These are phyloP conservation scores for Ogataea angusta DNA, from an alignment of 805 yeast genomes.

Conservation along the genomic window DNA sequence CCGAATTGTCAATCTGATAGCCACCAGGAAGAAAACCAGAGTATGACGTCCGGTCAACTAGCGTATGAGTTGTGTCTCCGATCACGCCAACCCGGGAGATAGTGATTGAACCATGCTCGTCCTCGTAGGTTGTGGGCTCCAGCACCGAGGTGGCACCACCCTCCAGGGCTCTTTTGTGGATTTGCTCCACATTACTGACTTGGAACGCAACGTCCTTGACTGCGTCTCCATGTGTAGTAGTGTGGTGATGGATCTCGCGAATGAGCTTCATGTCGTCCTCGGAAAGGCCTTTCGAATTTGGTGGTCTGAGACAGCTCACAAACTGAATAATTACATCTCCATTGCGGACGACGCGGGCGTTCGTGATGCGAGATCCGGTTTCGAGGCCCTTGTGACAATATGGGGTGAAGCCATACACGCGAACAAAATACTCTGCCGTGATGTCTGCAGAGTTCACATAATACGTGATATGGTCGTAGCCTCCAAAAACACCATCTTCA, in stretches of 20 bases:
- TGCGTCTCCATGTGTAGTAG: slow-evolving; percentile 68
- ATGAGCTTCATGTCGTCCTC: slow-evolving; percentile 9
- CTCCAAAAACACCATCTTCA: slow-evolving; percentile 18
- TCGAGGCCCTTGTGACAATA: slow-evolving; percentile 68
- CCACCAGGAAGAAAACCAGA: slow-evolving; percentile 28
- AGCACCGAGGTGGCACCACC: slow-evolving; percentile 45
- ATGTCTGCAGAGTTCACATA: slow-evolving; percentile 72
- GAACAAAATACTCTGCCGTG: slow-evolving; percentile 51
- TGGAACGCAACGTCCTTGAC: slow-evolving; percentile 72
- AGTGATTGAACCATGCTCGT: slow-evolving; percentile 48
- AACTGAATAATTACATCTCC: slow-evolving; percentile 52
- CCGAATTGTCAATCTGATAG: slow-evolving; percentile 9
- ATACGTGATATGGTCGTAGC: slow-evolving; percentile 67
- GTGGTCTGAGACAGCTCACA: slow-evolving; percentile 37
- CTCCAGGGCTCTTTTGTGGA: slow-evolving; percentile 44
- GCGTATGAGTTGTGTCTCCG: slow-evolving; percentile 70
- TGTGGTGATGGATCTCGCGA: slow-evolving; percentile 42
- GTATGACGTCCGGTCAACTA: slow-evolving; percentile 43
- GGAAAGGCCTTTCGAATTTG: slow-evolving; percentile 11
- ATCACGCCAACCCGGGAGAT: slow-evolving; percentile 50
- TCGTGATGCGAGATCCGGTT: slow-evolving; percentile 53
- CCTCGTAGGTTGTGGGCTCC: slow-evolving; percentile 31
- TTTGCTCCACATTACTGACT: slow-evolving; percentile 49
- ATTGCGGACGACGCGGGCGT: slow-evolving; percentile 60
- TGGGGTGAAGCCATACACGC: slow-evolving; percentile 59